phyloP scores from a whole-genome alignment of 306 rosid genomes.

The Trichosanthes cucumerina region DNA sequence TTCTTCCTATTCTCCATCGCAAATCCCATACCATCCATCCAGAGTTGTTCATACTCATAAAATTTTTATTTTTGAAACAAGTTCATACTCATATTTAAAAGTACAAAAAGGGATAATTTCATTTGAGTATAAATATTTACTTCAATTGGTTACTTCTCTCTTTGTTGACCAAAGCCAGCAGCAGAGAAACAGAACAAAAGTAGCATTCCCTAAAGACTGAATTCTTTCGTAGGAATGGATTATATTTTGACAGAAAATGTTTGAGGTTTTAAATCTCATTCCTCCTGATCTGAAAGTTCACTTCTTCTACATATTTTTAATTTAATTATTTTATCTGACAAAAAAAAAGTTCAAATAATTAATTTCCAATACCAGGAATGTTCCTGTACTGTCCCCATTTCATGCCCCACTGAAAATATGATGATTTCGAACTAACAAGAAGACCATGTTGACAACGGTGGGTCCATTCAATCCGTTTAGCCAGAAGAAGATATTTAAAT shows the following conservation, averaged over 20 bases:
- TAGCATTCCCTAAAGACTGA: background rate
- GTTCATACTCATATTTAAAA: background rate
- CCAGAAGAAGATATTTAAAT: background rate
- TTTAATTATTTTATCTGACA: background rate
- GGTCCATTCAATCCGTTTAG: conserved; percentile 6
- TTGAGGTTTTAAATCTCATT: background rate
- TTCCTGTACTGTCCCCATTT: background rate
- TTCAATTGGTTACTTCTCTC: background rate
- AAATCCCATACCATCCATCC: background rate
- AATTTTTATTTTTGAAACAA: too few species aligned
- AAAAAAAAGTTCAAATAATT: background rate
- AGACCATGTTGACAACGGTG: conserved; percentile 1
- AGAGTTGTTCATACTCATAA: background rate
- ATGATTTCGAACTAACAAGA: background rate
- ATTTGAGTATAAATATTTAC: background rate
- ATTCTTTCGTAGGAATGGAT: background rate
- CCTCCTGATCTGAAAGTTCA: background rate
- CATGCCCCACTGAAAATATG: conserved; percentile 1
- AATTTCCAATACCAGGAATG: conserved; percentile 2
- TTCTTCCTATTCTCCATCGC: background rate
- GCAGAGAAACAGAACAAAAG: too few species aligned
- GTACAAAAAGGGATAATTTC: background rate
- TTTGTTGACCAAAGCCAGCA: too few species aligned
- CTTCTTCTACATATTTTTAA: background rate
- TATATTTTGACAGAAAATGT: background rate